A percentile compares a stretch with the other conserved stretches of the same genome.
These are phyloP conservation scores for Takashimella tepidaria DNA, from an alignment of 1,284 basidiomycete genomes.

Conservation along the genomic window DNA sequence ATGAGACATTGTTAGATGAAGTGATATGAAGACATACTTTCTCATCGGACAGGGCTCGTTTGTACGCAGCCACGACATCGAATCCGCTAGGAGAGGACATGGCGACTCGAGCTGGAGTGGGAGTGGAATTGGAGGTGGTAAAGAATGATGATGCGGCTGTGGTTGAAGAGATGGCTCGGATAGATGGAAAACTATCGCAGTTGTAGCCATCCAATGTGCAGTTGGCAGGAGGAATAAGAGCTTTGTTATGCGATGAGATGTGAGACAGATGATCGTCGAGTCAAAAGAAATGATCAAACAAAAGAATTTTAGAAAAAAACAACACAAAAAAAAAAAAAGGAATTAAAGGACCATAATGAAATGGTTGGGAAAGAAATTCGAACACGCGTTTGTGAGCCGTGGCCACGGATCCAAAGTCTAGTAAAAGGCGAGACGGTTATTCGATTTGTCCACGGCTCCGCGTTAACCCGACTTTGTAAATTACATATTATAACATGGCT, in stretches of 20 bases:
- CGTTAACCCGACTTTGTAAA: constrained; percentile 3
- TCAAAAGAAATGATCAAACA: neutral
- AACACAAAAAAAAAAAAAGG: constrained; percentile 2
- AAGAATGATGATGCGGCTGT: too few species aligned
- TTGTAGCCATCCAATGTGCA: too few species aligned
- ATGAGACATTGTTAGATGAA: too few species aligned
- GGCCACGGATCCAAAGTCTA: constrained; percentile 19
- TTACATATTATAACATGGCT: too few species aligned
- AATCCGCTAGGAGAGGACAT: constrained; percentile 20
- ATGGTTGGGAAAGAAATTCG: constrained; percentile 21
- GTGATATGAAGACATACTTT: constrained; percentile 40
- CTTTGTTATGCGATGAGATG: too few species aligned
- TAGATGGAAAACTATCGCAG: too few species aligned
- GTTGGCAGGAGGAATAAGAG: too few species aligned
- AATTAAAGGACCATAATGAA: constrained; percentile 1
- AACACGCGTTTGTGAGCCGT: constrained; percentile 16
- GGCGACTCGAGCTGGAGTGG: neutral
- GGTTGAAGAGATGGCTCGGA: too few species aligned
- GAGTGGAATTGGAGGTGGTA: neutral
- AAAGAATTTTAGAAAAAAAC: neutral
- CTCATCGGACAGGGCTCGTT: constrained; percentile 37
- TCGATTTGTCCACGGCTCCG: constrained; percentile 16
- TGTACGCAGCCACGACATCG: constrained; percentile 44
- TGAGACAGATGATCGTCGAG: too few species aligned
- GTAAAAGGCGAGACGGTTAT: constrained; percentile 24